These are phyloP conservation scores for Gonapodya sp. DNA, from an alignment of 192 early-diverging fungal genomes.

Conservation along the genomic window DNA sequence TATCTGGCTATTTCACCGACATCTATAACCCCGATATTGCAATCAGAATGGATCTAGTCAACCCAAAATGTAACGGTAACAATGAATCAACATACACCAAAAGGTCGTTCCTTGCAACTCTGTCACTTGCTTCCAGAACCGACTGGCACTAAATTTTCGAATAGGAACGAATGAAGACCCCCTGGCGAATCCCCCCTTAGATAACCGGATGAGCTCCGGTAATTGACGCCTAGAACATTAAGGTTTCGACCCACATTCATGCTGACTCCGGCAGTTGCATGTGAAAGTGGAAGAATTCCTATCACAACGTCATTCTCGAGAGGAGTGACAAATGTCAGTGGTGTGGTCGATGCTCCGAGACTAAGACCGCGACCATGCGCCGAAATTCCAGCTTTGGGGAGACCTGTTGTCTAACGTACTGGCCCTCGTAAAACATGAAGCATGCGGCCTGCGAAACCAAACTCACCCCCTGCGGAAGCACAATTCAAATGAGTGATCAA, in stretches of 20 bases:
- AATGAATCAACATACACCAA: slow-evolving; percentile 3
- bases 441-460: too few species aligned
- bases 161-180: background rate
- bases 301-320: background rate
- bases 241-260: background rate
- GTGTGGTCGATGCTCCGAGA: background rate
- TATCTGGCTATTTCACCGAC: background rate
- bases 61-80: background rate
- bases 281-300: background rate
- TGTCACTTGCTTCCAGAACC: slow-evolving; percentile 2
- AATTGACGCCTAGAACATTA: too few species aligned
- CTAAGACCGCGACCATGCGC: background rate
- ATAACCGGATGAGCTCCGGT: too few species aligned
- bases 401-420: slow-evolving; percentile 3
- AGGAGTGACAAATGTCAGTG: background rate
- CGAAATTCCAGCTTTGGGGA: background rate
- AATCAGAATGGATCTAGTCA: background rate
- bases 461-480: too few species aligned
- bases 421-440: too few species aligned
- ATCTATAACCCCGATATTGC: background rate
- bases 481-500: too few species aligned
- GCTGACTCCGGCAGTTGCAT: background rate
- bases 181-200: background rate
- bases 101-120: background rate
- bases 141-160: background rate